Evolutionary conservation across 2,329 filamentous ascomycete species (phyloP).

Genomic region (Neofusicoccum parvum): DNA sequence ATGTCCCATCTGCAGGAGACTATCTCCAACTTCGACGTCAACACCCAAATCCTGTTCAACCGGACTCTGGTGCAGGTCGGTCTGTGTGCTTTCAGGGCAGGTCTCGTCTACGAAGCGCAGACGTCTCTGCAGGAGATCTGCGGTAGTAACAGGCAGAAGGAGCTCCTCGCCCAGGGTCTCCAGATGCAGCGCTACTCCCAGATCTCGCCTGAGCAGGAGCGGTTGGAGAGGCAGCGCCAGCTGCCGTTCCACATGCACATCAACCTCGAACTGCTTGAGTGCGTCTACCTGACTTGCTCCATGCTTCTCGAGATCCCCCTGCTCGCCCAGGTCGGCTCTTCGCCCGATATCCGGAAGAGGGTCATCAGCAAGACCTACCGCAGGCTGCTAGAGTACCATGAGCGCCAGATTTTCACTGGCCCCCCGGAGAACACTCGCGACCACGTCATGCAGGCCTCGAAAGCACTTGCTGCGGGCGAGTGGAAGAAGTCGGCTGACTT

Average conservation of each 20-base stretch:
- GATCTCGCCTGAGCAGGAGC: slow-evolving; percentile 96
- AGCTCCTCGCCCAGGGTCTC: slow-evolving; percentile 94
- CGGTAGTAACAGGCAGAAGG: slow-evolving; percentile 95
- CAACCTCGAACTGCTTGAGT: slow-evolving; percentile 96
- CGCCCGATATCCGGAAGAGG: slow-evolving; percentile 94
- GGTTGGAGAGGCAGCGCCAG: slow-evolving; percentile 94
- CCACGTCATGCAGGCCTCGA: slow-evolving; percentile 98
- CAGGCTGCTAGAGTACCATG: slow-evolving; percentile 98
- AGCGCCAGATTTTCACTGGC: slow-evolving; percentile 98
- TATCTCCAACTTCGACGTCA: slow-evolving; percentile 94
- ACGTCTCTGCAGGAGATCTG: slow-evolving; percentile 98
- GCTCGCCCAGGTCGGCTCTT: slow-evolving; percentile 93
- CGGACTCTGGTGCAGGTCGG: slow-evolving; percentile 96
- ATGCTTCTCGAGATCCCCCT: slow-evolving; percentile 99
- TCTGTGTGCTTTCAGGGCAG: slow-evolving; percentile 95
- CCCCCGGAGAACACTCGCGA: slow-evolving; percentile 98
- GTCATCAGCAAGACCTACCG: slow-evolving; percentile 99
- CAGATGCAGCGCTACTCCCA: slow-evolving; percentile 97
- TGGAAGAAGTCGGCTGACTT: slow-evolving; percentile 96
- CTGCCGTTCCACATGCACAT: slow-evolving; percentile 99
- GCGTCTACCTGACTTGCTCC: slow-evolving; percentile 97
- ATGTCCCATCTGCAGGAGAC: slow-evolving; percentile 99
- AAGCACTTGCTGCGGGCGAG: slow-evolving; percentile 92
- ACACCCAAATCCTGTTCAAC: slow-evolving; percentile 98
- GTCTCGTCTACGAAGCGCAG: slow-evolving; percentile 95